Conservation (phyloP, 305 asterid genomes). For the Solanum chacoense region DNA sequence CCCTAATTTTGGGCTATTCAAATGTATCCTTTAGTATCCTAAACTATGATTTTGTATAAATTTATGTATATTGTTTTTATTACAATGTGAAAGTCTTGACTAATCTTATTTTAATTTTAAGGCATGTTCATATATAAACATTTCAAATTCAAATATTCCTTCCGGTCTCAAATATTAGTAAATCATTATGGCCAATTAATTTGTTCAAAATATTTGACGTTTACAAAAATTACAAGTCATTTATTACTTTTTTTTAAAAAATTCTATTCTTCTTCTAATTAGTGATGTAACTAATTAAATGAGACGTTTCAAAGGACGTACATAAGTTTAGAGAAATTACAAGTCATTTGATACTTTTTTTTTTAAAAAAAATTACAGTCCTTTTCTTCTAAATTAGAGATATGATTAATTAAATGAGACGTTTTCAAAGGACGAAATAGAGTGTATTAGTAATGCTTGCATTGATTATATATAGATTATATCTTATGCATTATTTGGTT, state of each 20-base stretch:
- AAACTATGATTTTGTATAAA: background rate
- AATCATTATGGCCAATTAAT: background rate
- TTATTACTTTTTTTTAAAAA: background rate
- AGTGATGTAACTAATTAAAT: background rate
- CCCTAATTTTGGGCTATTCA: background rate
- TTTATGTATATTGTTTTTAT: background rate
- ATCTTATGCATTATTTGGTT: too few species aligned
- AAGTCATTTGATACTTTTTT: background rate
- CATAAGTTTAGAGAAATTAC: background rate
- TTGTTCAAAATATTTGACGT: background rate
- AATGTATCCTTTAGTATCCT: background rate
- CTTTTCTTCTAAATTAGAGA: background rate
- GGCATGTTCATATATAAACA: background rate
- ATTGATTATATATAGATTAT: too few species aligned
- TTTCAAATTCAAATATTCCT: background rate
- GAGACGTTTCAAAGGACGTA: background rate
- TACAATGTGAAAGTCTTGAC: background rate
- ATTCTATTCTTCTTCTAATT: background rate
- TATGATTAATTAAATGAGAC: background rate
- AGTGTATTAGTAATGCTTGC: too few species aligned
- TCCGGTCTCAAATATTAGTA: background rate
- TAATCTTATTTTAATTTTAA: background rate
- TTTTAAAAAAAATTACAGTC: too few species aligned
- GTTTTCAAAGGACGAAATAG: background rate
- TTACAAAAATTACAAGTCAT: background rate